Conservation (phyloP, 352 stramenopile species). For the Globisporangium mamillatum region DNA sequence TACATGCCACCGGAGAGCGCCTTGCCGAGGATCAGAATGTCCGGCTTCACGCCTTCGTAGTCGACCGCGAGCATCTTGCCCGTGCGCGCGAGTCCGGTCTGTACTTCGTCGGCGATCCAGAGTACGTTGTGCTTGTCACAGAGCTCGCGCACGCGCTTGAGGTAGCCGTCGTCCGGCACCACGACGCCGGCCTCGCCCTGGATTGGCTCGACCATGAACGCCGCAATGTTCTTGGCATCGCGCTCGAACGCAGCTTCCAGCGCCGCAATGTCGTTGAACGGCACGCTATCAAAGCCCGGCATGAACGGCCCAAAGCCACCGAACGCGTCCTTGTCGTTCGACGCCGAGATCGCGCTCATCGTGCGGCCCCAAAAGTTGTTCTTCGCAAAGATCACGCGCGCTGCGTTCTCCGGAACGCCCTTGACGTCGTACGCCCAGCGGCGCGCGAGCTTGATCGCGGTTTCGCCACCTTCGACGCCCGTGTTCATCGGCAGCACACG, state of each 20-base stretch:
- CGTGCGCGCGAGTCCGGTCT: slow-evolving; percentile 95
- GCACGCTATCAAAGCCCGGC: slow-evolving; percentile 92
- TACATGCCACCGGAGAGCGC: slow-evolving; percentile 97
- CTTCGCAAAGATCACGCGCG: slow-evolving; percentile 94
- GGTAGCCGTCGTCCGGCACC: slow-evolving; percentile 96
- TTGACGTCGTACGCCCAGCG: slow-evolving; percentile 98
- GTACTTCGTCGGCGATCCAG: slow-evolving; percentile 98
- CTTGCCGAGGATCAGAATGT: slow-evolving; percentile 97
- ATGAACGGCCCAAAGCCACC: slow-evolving; percentile 97
- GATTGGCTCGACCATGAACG: slow-evolving; percentile 99
- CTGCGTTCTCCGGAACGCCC: slow-evolving; percentile 89
- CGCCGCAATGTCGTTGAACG: slow-evolving; percentile 93
- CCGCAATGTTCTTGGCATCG: slow-evolving; percentile 90
- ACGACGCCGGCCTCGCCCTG: slow-evolving; percentile 98
- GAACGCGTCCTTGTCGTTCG: slow-evolving; percentile 87
- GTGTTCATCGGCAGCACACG: slow-evolving; percentile 99
- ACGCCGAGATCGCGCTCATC: slow-evolving; percentile 95
- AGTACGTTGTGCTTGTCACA: slow-evolving; percentile 99
- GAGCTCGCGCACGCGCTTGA: slow-evolving; percentile 87
- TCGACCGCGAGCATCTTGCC: slow-evolving; percentile 96
- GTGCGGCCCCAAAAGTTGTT: slow-evolving; percentile 99
- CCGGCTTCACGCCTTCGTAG: slow-evolving; percentile 96
- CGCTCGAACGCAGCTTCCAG: slow-evolving; percentile 79
- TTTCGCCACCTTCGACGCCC: slow-evolving; percentile 98
- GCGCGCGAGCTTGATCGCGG: slow-evolving; percentile 95